Base-by-base conservation (phyloP, 2,329 filamentous ascomycete species). In the Truncatella angustata region DNA sequence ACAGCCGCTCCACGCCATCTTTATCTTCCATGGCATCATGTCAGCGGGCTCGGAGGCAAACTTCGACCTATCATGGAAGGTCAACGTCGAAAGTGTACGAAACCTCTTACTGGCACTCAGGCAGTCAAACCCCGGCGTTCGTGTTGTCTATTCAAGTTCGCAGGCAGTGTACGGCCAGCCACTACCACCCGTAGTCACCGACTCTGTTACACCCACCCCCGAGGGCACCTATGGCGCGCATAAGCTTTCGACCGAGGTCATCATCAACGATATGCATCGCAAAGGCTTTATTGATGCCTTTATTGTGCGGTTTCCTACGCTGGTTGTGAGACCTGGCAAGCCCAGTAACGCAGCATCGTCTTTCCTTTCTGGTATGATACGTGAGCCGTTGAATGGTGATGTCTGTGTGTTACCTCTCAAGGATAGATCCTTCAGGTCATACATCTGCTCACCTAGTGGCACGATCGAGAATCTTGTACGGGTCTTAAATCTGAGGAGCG, bases 1-100 rank as follows among this genome's bases (percentile, higher is more conserved):
- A 14, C 62, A 65, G 18, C 57, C 63, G 9, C 69, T 82, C 3
- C 71, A 77, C 54, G 77, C 78, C 43, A 73, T 80, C 53, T 86
- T 83, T 68, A 72, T 84, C 59, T 81, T 87, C 64, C 84, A 87
- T 66, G 84, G 84, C 56, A 84, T 86, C 72, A 86, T 87, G 84
- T 86, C 82, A 0, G 78, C 78, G 11, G 82, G 81, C 5, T 79
- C 81, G 14, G 53, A 55, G 35, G 53, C 49, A 12, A 42, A 55
- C 46, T 55, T 44, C 32, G 53, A 55, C 40, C 39, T 55, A n/a
- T 52, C 49, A 11, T 40, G 49, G 49, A 52, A 47, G 42, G 50
- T 55, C 32, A 86, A 87, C 64, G 73, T 86, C 45, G 79, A 86
- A 57, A 80, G 78, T 36, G 80, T 82, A 11, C 75, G 80, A 21